Base-by-base conservation (phyloP, 2,329 filamentous ascomycete species). In the Neofusicoccum laricinum region DNA sequence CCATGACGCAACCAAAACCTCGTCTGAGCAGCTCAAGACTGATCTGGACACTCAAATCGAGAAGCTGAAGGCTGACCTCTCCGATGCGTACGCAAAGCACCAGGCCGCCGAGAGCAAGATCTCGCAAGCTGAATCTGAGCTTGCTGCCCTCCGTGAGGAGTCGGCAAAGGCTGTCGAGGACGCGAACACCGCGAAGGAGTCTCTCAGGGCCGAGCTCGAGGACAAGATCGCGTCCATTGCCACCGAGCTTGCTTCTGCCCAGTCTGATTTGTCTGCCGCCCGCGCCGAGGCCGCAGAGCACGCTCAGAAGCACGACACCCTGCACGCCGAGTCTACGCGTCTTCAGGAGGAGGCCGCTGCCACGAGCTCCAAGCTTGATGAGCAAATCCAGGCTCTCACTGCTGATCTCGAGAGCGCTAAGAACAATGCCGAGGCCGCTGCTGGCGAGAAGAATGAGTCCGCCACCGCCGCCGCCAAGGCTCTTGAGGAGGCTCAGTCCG, bases 301-400 rank as follows among this genome's bases (percentile, higher is more conserved):
- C 66, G 64, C 65, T 53, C 67, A 72, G 66, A 72, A 75, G 45
- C 70, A 7, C 62, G 59, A 55, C 50, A 58, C 48, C 43, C 51
- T 65, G 19, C 55, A 67, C 14, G 64, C 57, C 11, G 64, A 63
- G 49, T 46, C 40, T 2, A 57, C 38, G 17, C 50, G 38, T 43
- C 50, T 53, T 17, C 57, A 67, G 19, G 57, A 61, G 40, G 63
- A 64, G 46, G 61, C 65, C n/a, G 41, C 59, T 19, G 46, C 59
- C 38, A 41, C 48, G 11, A 49, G 38, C 34, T 49, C 40, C n/a
- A 61, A 67, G 2, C 68, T 75, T 45, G 69, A 75, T 65, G 67
- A 68, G 12, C 69, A 73, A 63, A 71, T 76, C 38, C 68, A 71
- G 64, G 66, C 69, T 48, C 69, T 76, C 41, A 71, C 74, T 65